Conservation (phyloP, 1,139 yeast genomes). For the Candida sojae region DNA sequence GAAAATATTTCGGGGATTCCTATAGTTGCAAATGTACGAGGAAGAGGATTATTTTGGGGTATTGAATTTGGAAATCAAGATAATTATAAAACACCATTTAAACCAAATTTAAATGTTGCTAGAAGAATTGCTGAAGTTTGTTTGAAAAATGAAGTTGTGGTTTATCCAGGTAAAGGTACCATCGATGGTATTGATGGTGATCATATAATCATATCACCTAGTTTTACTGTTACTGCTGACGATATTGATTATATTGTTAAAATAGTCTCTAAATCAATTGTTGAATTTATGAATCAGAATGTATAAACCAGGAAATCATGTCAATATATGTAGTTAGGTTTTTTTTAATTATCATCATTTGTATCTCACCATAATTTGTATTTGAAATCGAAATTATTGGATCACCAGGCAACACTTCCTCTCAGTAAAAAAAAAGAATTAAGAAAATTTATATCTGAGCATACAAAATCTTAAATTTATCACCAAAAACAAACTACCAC, state of each 20-base stretch:
- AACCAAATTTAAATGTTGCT: conserved; percentile 31
- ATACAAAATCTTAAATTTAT: not conserved
- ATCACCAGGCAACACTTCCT: too few relatives aligned
- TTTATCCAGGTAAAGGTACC: conserved; percentile 49
- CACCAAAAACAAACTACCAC: not conserved
- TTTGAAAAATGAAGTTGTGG: conserved; percentile 43
- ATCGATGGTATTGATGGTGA: conserved; percentile 39
- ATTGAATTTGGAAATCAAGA: conserved; percentile 56
- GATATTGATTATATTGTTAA: conserved; percentile 34
- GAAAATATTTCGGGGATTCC: conserved; percentile 28
- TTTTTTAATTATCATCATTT: too few relatives aligned
- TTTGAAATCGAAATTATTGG: too few relatives aligned
- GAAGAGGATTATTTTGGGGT: conserved; percentile 63
- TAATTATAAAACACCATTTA: conserved; percentile 49
- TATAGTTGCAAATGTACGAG: conserved; percentile 60
- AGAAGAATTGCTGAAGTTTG: conserved; percentile 34
- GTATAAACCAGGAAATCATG: not conserved
- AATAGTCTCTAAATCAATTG: conserved; percentile 2
- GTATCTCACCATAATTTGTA: too few relatives aligned
- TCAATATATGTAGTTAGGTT: too few relatives aligned
- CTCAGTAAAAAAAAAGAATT: too few relatives aligned
- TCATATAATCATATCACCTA: conserved; percentile 52
- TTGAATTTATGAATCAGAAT: not conserved
- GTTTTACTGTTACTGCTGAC: conserved; percentile 45
- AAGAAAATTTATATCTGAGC: too few relatives aligned